Base-by-base conservation (phyloP, 2,329 filamentous ascomycete genomes). In the Aspergillus sojae region DNA sequence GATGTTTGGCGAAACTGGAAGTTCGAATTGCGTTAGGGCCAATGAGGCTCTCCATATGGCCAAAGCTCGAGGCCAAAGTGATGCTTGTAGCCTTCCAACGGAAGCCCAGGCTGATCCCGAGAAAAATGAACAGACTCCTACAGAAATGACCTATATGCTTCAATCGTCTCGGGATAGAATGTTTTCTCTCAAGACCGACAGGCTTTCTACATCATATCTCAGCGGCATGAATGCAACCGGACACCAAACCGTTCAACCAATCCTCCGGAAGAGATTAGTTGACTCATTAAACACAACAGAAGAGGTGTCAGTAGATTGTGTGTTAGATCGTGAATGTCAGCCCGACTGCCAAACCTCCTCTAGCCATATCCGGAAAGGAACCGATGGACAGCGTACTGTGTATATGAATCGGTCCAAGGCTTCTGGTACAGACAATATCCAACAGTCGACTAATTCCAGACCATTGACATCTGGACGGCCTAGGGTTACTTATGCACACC, bases 401-500 rank as follows among this genome's bases (percentile, higher is more conserved):
- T 21, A 19, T 23, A 36, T 36, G 16, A 32, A 54, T 23, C 21
- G 26, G n/a, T 12, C 39, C 45, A 45, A 39, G 28, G 7, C 10
- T 36, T 11, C 19, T 58, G 14, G 32, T 43, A 26, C 32, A 23
- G 62, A 39, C 26, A 63, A 41, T 11, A 26, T 48, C 10, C 59
- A 65, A 58, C 66, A 67, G 16, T 45, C 68, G 7, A 56, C 61
- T 52, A 52, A 58, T 45, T 43, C 67, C 19, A 43, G 62, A 16
- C 68, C 72, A 36, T 67, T 75, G 12, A 68, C 70, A 60, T 58
- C 73, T 14, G 67, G 67, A 58, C 80, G 78, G 3, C 76, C 81
- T 5, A 84, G 78, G 67, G 76, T 86, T 50, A 90, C 88, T 3
- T 90, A 90, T 73, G 84, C 85, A 16, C 82, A 82, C 43, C 81